Conservation (phyloP, 768 basidiomycete species). For the Termitomyces sp. region DNA sequence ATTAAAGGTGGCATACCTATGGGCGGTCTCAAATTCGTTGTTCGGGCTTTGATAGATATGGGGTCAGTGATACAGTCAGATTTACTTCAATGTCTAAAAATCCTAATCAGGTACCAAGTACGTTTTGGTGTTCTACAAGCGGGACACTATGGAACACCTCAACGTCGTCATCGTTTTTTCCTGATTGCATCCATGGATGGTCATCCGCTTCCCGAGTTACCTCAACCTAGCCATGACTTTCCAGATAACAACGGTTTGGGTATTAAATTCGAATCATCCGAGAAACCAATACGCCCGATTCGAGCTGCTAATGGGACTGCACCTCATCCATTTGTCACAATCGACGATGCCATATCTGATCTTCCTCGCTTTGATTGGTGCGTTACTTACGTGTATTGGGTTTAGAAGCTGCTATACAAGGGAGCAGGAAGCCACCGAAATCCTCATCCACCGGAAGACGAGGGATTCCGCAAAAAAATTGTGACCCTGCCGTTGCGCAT, state of each 20-base stretch:
- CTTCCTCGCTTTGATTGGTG: slow-evolving; percentile 74
- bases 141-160: slow-evolving; percentile 52
- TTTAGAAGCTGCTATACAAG: background rate
- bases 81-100: background rate
- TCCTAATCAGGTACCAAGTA: slow-evolving; percentile 42
- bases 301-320: slow-evolving; percentile 43
- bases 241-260: slow-evolving; percentile 35
- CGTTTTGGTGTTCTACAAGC: slow-evolving; percentile 46
- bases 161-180: slow-evolving; percentile 49
- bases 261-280: slow-evolving; percentile 41
- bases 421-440: slow-evolving; percentile 31
- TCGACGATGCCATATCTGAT: slow-evolving; percentile 72
- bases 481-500: slow-evolving; percentile 22
- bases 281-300: slow-evolving; percentile 36
- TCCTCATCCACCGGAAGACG: slow-evolving; percentile 15
- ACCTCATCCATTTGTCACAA: slow-evolving; percentile 50
- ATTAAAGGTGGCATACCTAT: slow-evolving; percentile 61
- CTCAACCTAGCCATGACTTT: slow-evolving; percentile 53
- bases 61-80: slow-evolving; percentile 33
- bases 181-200: slow-evolving; percentile 41
- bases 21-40: slow-evolving; percentile 69
- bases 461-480: slow-evolving; percentile 30
- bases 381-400: slow-evolving; percentile 6
- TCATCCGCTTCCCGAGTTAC: slow-evolving; percentile 39
- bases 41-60: slow-evolving; percentile 58